Evolutionary conservation across 2,329 filamentous ascomycete genomes (phyloP), one percentile per base, ranked within the genome.

Genomic region (Colletotrichum eremochloae): DNA sequence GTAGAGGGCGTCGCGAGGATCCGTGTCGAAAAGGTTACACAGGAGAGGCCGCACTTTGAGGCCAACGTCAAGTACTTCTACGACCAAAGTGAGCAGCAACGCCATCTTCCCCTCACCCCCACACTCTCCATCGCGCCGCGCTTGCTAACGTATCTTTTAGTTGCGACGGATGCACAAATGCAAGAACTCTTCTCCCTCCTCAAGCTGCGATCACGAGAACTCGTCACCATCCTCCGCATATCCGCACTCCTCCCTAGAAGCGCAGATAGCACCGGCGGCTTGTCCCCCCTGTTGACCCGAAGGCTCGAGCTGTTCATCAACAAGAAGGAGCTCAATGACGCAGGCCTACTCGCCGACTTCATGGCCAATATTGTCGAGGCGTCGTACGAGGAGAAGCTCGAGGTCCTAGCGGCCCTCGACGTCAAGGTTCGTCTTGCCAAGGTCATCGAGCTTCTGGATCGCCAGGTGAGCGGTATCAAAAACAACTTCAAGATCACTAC

Each of bases 291-390:
- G n/a, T 88, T 98, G 64, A 94, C 94, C 0, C 90, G 95, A 63
- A 90, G 95, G 64, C 89, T 99, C 55, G 95, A 98, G 78, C 84
- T 95, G 65, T 96, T 94, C 81, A 97, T 99, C 75, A 88, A 91
- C 42, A 91, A 92, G 80, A 97, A 96, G 79, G 91, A 94, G 71
- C 81, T 96, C 63, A 86, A 90, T 53, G 95, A 98, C 76, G 95
- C 95, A 1, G 96, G 96, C 2, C 85, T 91, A 11, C 87, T 99
- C 12, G 96, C 96, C 8, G 96, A 99, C 80, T 98, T 98, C 80
- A 98, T 99, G 94, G 92, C 94, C 50, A 97, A 97, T 79, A 89
- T 98, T 33, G 90, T 97, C 3, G 94, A 97, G 74, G 92, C 93
- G 63, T 93, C 91, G 12, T 93, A 97, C 75, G 94, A 97, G 80